These are phyloP conservation scores for Talaromyces albobiverticillius DNA, from an alignment of 2,329 filamentous ascomycete genomes.

Conservation along the genomic window DNA sequence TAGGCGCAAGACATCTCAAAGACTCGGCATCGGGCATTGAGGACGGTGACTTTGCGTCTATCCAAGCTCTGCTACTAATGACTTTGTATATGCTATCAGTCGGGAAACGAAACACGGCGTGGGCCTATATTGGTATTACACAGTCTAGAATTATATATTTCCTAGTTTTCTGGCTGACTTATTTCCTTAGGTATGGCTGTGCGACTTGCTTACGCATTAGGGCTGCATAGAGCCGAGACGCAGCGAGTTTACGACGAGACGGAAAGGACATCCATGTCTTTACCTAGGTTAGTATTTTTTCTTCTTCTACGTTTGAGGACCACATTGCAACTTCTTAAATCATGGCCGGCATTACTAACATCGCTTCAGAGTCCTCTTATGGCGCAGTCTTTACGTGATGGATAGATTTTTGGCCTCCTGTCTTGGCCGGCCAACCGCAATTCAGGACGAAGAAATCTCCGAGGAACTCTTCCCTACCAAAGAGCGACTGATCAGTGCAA, in stretches of 20 bases:
- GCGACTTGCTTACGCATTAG: constrained; percentile 60
- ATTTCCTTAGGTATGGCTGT: constrained; percentile 58
- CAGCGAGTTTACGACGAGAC: constrained; percentile 33
- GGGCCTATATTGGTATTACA: constrained; percentile 56
- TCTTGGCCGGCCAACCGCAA: constrained; percentile 60
- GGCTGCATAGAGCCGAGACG: constrained; percentile 60
- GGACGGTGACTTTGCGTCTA: constrained; percentile 62
- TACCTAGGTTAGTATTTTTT: constrained; percentile 19
- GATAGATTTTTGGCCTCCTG: constrained; percentile 63
- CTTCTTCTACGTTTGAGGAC: too few species aligned
- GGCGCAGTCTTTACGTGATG: constrained; percentile 63
- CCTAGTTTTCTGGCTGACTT: background rate
- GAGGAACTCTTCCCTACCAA: constrained; percentile 40
- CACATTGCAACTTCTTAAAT: too few species aligned
- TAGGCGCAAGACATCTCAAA: constrained; percentile 55
- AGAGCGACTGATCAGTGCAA: constrained; percentile 6
- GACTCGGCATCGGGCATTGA: constrained; percentile 54
- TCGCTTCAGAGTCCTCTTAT: constrained; percentile 48
- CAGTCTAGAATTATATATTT: constrained; percentile 15
- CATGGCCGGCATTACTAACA: constrained; percentile 30
- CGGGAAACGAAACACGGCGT: constrained; percentile 62
- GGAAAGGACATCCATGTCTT: constrained; percentile 14
- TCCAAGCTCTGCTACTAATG: constrained; percentile 64
- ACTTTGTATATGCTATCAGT: constrained; percentile 62
- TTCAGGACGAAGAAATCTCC: constrained; percentile 62